Conservation (phyloP, 345 rosid genomes). For the Camelina laxa region DNA sequence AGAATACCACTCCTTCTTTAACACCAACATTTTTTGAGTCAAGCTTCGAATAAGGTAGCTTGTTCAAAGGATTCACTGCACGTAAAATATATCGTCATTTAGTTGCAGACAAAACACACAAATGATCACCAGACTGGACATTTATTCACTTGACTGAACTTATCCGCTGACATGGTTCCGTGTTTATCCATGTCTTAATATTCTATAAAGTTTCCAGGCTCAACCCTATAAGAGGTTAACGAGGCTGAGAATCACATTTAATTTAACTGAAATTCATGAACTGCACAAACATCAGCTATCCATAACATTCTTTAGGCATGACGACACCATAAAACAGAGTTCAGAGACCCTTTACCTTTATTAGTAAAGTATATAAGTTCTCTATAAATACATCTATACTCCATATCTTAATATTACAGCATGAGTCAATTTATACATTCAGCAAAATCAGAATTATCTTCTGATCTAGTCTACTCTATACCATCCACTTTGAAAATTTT, state of each 20-base stretch:
- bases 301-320: slow-evolving; percentile 29
- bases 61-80: slow-evolving; percentile 97
- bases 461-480: slow-evolving; percentile 25
- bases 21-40: slow-evolving; percentile 92
- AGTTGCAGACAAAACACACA: slow-evolving; percentile 25
- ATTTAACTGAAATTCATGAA: slow-evolving; percentile 21
- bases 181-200: not conserved
- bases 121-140: slow-evolving; percentile 24
- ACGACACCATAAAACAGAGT: slow-evolving; percentile 16
- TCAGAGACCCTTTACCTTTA: slow-evolving; percentile 21
- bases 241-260: slow-evolving; percentile 5
- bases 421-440: slow-evolving; percentile 10
- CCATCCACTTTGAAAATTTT: slow-evolving; percentile 11
- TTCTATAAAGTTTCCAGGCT: not conserved
- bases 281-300: slow-evolving; percentile 36
- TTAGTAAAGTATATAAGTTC: slow-evolving; percentile 22
- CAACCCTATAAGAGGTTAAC: slow-evolving; percentile 3
- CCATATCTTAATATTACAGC: slow-evolving; percentile 13
- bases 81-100: slow-evolving; percentile 32
- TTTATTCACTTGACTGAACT: slow-evolving; percentile 25
- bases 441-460: slow-evolving; percentile 21
- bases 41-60: slow-evolving; percentile 95
- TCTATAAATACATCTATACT: not conserved
- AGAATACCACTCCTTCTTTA: slow-evolving; percentile 87
- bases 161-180: slow-evolving; percentile 6